Conservation (phyloP, 345 rosid genomes). For the Brassica rapa region DNA sequence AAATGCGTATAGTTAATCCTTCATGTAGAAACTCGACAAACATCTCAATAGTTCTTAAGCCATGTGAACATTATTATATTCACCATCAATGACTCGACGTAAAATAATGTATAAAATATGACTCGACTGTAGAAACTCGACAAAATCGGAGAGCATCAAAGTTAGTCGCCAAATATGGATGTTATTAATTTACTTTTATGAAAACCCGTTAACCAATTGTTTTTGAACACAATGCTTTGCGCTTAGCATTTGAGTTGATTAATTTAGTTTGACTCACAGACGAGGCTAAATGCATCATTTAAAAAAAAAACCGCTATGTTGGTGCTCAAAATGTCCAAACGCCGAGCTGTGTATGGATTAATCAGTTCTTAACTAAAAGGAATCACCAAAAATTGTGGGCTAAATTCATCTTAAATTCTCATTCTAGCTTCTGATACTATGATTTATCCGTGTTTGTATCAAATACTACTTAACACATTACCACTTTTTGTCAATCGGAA, state of each 20-base stretch:
- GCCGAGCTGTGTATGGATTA: neutral
- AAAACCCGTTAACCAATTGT: neutral
- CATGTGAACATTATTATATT: neutral
- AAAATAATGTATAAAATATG: slow-evolving; percentile 2
- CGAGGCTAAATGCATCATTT: neutral
- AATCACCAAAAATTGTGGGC: slow-evolving; percentile 14
- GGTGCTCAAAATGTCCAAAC: slow-evolving; percentile 26
- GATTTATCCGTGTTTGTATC: too few relatives aligned
- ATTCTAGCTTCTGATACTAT: neutral
- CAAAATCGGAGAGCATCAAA: neutral
- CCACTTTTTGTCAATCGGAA: neutral
- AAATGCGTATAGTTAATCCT: neutral
- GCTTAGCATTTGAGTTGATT: neutral
- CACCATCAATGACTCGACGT: neutral
- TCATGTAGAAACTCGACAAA: neutral
- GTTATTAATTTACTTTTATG: neutral
- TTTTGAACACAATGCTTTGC: slow-evolving; percentile 8
- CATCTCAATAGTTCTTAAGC: neutral
- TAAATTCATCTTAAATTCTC: neutral
- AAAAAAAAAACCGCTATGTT: neutral
- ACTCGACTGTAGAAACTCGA: slow-evolving; percentile 20
- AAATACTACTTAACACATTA: neutral
- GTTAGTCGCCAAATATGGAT: neutral
- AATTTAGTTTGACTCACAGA: neutral
- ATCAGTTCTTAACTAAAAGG: slow-evolving; percentile 8